These are phyloP conservation scores for Letharia columbiana DNA, from an alignment of 495 filamentous ascomycete genomes.

Conservation along the genomic window DNA sequence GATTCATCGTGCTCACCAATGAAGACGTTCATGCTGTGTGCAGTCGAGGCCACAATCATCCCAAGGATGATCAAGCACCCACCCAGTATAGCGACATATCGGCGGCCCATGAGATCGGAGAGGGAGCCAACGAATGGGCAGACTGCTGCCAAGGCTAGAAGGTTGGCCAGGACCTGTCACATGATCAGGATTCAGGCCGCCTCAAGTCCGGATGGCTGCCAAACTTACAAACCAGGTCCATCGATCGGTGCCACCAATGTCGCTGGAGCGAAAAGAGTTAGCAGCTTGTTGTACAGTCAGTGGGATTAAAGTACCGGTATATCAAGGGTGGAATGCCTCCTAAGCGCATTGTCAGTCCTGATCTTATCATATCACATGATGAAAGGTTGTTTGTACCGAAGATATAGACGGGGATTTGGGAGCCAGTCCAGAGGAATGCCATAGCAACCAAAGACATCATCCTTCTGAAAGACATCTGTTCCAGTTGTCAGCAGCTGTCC, in stretches of 20 bases:
- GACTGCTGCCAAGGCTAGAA: constrained; percentile 57
- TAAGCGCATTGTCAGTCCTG: neutral
- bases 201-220: neutral
- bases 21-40: constrained; percentile 57
- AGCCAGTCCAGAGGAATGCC: constrained; percentile 59
- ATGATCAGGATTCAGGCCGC: constrained; percentile 20
- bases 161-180: constrained; percentile 46
- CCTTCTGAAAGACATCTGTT: constrained; percentile 47
- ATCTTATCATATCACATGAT: neutral
- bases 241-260: constrained; percentile 56
- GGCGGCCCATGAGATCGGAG: constrained; percentile 60
- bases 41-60: constrained; percentile 58
- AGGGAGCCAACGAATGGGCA: constrained; percentile 66
- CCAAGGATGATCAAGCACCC: constrained; percentile 51
- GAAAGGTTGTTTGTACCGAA: constrained; percentile 32
- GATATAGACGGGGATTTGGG: constrained; percentile 55
- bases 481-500: neutral
- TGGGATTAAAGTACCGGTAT: constrained; percentile 31
- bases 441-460: constrained; percentile 55
- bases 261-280: constrained; percentile 16
- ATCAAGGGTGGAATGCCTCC: constrained; percentile 53
- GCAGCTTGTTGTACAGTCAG: neutral
- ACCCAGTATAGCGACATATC: constrained; percentile 57
- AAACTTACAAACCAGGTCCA: constrained; percentile 61
- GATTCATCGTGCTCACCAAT: constrained; percentile 44